phyloP scores from a whole-genome alignment of 257 asterid genomes.

The Galeopsis tetrahit region DNA sequence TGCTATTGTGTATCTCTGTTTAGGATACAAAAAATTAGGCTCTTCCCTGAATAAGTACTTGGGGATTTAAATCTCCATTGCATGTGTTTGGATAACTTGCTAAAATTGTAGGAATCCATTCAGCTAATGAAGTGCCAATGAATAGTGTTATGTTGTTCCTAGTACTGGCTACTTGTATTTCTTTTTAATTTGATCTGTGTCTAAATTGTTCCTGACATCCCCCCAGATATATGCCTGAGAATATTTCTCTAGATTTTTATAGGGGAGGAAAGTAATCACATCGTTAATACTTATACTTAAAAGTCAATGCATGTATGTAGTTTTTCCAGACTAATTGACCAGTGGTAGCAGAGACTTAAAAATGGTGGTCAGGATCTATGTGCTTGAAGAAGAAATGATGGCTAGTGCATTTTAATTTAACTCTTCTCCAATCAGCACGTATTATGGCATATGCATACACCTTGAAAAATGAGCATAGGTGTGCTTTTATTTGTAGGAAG shows the following conservation, averaged over 20 bases:
- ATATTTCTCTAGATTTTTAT: slow-evolving; percentile 6
- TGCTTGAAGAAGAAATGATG: slow-evolving; percentile 1
- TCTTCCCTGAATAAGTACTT: slow-evolving; percentile 13
- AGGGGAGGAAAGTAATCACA: slow-evolving; percentile 18
- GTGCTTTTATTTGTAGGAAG: not conserved
- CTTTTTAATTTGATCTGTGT: slow-evolving; percentile 19
- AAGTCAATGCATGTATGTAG: not conserved
- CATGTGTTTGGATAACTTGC: slow-evolving; percentile 7
- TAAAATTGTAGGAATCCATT: slow-evolving; percentile 13
- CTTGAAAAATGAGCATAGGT: not conserved
- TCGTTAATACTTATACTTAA: slow-evolving; percentile 20
- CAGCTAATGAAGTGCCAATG: not conserved
- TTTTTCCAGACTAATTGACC: slow-evolving; percentile 11
- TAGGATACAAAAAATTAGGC: not conserved
- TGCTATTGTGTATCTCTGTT: not conserved
- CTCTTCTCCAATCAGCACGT: slow-evolving; percentile 9
- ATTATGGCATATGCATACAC: not conserved
- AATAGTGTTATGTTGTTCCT: not conserved
- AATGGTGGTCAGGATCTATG: not conserved
- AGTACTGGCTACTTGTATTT: not conserved
- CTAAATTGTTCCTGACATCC: slow-evolving; percentile 9
- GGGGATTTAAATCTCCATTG: not conserved
- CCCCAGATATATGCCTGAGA: slow-evolving; percentile 16
- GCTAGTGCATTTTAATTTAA: not conserved
- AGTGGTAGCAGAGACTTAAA: not conserved